Base-by-base conservation (phyloP, 2,329 filamentous ascomycete species). In the Cordyceps tenuipes region DNA sequence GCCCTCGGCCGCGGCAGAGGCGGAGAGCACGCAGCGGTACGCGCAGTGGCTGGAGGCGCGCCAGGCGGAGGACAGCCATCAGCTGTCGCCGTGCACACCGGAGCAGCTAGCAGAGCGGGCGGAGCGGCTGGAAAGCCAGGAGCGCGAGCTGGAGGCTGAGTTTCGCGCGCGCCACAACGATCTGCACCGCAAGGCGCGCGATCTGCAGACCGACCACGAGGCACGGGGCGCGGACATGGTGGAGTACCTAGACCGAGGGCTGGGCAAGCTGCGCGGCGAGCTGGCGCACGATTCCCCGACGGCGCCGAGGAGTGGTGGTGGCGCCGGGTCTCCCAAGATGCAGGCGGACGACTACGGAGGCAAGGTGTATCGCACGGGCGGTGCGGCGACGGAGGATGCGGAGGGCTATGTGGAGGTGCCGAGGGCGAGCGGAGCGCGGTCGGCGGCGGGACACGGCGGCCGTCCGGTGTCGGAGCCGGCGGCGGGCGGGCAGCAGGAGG, bases 61-160 rank as follows among this genome's bases (percentile, higher is more conserved):
- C 2, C 74, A 76, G 60, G 70, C 68, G 13, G 77, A 82, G 59
- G 75, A 78, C 44, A 71, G 73, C 23, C 69, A 71, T 3, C 70
- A 71, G 2, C 67, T 71, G 3, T 66, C 71, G 0, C 73, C 77
- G 34, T 67, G 76, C 10, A 73, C 72, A 8, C 71, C 74, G 2
- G 66, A 72, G 5, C 70, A 72, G 44, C 73, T 74, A 29, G 66
- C 64, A 7, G 77, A 79, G 62, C 75, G 77, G 26, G 67, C 69
- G 17, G 71, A 72, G 15, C 74, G 71, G 5, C 71, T 79, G 17
- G 70, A 74, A 34, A 70, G 74, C 58, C 76, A 78, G 52, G 80
- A 84, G 66, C 73, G 72, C 47, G 72, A 76, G 31, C 72, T 83
- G 1, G 80, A 82, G 65, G 68, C 70, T 0, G 79, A 82, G 60